Base-by-base conservation (phyloP, 169 alveolate species). In the Babesia ovata region DNA sequence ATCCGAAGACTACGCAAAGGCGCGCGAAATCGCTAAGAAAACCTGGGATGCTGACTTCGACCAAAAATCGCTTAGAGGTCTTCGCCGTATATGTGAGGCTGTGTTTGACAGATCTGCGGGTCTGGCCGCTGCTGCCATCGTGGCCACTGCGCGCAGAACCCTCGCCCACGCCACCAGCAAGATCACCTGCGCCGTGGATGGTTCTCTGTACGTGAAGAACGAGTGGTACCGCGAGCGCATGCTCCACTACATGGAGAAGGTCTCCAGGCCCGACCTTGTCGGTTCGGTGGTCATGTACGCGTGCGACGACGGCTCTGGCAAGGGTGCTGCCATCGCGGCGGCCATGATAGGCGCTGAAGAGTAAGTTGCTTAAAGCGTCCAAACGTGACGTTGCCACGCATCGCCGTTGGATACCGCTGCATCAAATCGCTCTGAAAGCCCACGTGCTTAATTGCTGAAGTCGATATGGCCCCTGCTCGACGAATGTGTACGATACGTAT, bases 251-350 rank as follows among this genome's bases (percentile, higher is more conserved):
- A 62, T 92, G 48, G 85, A 87, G 42, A 70, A 61, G 54, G 79
- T 92, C n/a, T 42, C 81, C 28, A 91, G 94, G 59, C 72, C 91
- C 12, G 92, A 85, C 57, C 77, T 83, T 21, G 63, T 65, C 12
- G 91, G 88, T 21, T 91, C 87, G 44, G 77, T 85, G 29, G 75
- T 69, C 48, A 66, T 92, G 50, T 62, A 75, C 29, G 84, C 94
- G 14, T 90, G 96, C 9, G 96, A 92, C 70, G 96, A 92, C 69
- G 96, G 96, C 13, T 92, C 96, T 29, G 96, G 96, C 26, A 92
- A 92, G 75, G 96, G 96, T 22, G 96, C 96, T 4, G 96, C 96
- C 33, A 88, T 92, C n/a, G 91, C 93, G n/a, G 96, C 96, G 0
- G 96, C 95, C 36, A 88, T 89, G 85, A 77, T 85, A 12, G 53